Conservation (phyloP, 2,329 filamentous ascomycete species). For the Nothopassalora personata region DNA sequence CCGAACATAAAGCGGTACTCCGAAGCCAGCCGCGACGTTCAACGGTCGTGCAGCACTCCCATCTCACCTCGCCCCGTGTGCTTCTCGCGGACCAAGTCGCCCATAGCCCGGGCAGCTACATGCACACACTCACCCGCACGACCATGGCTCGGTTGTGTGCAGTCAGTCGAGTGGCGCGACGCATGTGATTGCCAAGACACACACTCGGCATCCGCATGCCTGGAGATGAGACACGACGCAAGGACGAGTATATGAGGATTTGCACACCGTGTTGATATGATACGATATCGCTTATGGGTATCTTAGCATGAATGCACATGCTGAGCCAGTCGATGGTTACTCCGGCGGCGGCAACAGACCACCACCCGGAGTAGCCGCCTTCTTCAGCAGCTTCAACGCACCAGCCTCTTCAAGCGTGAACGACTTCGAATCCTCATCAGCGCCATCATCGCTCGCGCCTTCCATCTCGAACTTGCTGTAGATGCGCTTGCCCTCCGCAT, state of each 20-base stretch:
- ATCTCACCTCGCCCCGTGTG: too few relatives aligned
- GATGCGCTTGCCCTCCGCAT: conserved; percentile 65
- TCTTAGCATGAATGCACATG: neutral
- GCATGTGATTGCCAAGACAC: neutral
- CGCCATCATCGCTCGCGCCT: conserved; percentile 52
- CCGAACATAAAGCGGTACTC: too few relatives aligned
- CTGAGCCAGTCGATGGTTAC: neutral
- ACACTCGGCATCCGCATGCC: neutral
- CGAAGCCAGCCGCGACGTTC: too few relatives aligned
- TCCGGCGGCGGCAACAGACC: neutral
- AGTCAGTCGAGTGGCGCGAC: neutral
- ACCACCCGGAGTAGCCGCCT: neutral
- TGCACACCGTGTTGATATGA: too few relatives aligned
- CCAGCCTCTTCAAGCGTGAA: conserved; percentile 4
- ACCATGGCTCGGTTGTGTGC: neutral
- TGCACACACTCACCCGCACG: too few relatives aligned
- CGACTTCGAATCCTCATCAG: conserved; percentile 30
- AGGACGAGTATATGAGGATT: neutral
- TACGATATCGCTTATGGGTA: neutral
- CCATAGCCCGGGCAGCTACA: too few relatives aligned
- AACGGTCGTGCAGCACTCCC: too few relatives aligned
- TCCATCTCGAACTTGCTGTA: conserved; percentile 75
- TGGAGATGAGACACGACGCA: neutral
- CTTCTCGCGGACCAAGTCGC: too few relatives aligned
- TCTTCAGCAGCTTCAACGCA: conserved; percentile 4